Conservation (phyloP, 129 eudicot genomes). For the Arctium lappa region DNA sequence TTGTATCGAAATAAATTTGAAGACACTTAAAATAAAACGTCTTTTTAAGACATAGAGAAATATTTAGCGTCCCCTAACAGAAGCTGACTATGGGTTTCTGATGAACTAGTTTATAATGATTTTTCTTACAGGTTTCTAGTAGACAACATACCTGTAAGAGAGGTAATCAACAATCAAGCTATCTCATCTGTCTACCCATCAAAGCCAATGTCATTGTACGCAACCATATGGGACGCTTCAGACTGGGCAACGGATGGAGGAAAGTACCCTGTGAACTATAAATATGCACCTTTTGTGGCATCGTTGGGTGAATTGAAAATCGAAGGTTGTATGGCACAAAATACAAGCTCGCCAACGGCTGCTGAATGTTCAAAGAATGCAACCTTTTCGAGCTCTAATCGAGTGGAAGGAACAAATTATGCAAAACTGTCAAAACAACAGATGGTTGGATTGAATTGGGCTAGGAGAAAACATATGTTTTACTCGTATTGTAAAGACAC, state of each 20-base stretch:
- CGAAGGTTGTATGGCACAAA: conserved; percentile 49
- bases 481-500: conserved; percentile 68
- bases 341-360: conserved; percentile 11
- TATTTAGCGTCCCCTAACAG: too few species aligned
- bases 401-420: conserved; percentile 78
- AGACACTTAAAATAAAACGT: not conserved
- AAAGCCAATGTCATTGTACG: conserved; percentile 57
- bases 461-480: conserved; percentile 55
- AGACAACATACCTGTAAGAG: conserved; percentile 29
- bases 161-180: conserved; percentile 45
- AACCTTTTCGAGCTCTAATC: conserved; percentile 57
- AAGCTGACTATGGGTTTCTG: too few species aligned
- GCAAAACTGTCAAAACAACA: conserved; percentile 57
- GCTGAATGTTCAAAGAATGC: conserved; percentile 35
- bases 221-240: conserved; percentile 80
- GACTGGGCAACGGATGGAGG: conserved; percentile 81
- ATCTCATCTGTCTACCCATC: conserved; percentile 58
- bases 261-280: conserved; percentile 61
- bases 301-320: conserved; percentile 34
- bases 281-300: conserved; percentile 28
- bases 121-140: conserved; percentile 58
- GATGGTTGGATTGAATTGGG: conserved; percentile 48
- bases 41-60: too few species aligned
- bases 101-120: too few species aligned
- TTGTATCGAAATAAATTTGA: not conserved